Evolutionary conservation across 805 yeast species (phyloP).

Genomic region (Barnettozyma botsteinii): DNA sequence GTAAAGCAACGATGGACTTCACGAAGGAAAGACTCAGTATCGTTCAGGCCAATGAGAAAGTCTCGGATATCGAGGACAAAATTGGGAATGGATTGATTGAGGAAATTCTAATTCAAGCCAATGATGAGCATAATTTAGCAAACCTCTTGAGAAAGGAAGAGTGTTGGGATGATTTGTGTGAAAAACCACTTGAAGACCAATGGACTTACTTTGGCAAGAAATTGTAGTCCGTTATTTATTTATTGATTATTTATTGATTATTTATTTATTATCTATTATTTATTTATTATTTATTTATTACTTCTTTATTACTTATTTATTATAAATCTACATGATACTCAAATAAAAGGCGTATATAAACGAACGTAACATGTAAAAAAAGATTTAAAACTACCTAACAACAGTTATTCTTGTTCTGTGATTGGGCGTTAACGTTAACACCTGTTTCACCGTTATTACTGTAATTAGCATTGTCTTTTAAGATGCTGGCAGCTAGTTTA

Average conservation of each 20-base stretch:
- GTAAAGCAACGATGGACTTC: conserved; percentile 65
- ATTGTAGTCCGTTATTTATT: conserved; percentile 20
- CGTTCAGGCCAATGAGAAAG: conserved; percentile 57
- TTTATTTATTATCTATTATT: conserved; percentile 1
- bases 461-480: conserved; percentile 32
- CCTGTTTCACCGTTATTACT: conserved; percentile 21
- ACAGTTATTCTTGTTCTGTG: conserved; percentile 13
- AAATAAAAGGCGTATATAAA: not conserved
- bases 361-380: not conserved
- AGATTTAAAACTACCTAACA: conserved; percentile 12
- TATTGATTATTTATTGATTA: conserved; percentile 5
- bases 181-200: conserved; percentile 73
- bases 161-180: conserved; percentile 77
- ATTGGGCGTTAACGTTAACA: conserved; percentile 19
- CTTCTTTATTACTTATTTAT: not conserved
- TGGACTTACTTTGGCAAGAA: conserved; percentile 78
- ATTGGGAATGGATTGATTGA: conserved; percentile 83
- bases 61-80: conserved; percentile 60
- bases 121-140: conserved; percentile 68
- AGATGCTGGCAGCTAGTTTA: conserved; percentile 53
- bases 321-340: not conserved
- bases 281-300: not conserved
- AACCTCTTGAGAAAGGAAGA: conserved; percentile 63
- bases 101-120: conserved; percentile 76
- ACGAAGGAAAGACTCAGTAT: conserved; percentile 63